Evolutionary conservation across 257 asterid species (phyloP), one percentile per base, ranked within the genome.

Genomic region (Solanum sejunctum): DNA sequence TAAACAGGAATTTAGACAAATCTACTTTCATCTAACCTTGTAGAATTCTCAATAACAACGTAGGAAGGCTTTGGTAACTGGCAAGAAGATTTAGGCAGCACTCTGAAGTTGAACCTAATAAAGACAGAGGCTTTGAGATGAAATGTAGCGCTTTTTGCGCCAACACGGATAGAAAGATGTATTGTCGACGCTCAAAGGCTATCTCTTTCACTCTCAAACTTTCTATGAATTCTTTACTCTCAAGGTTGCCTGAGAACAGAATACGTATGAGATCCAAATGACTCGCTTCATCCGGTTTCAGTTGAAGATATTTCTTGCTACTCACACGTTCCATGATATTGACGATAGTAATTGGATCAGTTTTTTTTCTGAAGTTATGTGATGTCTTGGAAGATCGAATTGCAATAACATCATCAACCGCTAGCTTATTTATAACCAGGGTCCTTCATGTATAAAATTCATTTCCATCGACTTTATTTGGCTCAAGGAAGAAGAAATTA

Each of bases 51-150:
- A 60, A 84, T 17, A 92, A 26, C 32, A 77, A 72, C 60, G 87
- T 90, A 7, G 28, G 1, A 2, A 90, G 81, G 32, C 89, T 88
- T 43, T 87, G 88, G 78, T 95, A 91, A 20, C 54, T 73, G 0
- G 91, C 87, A 32, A 93, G 70, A 87, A 93, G 85, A 83, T 95
- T 93, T 5, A 95, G 58, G 88, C 94, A 95, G 54, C 90, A 15
- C 85, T 95, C 97, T 9, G 88, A 56, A 2, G 69, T 85, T 9
- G 92, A 87, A 39, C 98, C 98, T 17, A 84, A 20, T 0, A 47
- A 10, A 0, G 91, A 89, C 91, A 93, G 12, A 18, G 93, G 93
- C 20, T 85, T 89, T 0, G 92, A 82, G 32, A 81, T 39, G 47
- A 20, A 81, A 2, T 63, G 88, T 23, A 87, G 67, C 17, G 67